phyloP scores from a whole-genome alignment of 768 basidiomycete genomes.

The Pulveroboletus sp. region DNA sequence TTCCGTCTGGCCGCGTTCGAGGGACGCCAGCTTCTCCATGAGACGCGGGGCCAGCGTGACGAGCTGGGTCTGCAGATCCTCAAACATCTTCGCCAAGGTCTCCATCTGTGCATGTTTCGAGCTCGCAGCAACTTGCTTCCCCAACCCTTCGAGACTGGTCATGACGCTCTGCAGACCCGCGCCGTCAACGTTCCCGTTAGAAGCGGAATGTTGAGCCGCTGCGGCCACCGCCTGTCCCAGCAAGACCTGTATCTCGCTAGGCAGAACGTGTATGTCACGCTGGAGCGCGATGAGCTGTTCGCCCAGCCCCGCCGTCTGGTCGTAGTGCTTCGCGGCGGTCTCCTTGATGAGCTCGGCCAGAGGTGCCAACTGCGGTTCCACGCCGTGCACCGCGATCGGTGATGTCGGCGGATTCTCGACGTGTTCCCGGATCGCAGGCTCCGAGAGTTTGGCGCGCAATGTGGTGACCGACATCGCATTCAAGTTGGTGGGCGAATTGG shows the following conservation, averaged over 20 bases:
- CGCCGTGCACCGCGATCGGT: constrained; percentile 1
- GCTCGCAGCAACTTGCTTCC: constrained; percentile 8
- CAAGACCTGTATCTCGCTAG: constrained; percentile 22
- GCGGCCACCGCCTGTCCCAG: constrained; percentile 9
- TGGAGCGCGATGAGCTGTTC: constrained; percentile 34
- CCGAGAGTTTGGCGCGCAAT: constrained; percentile 18
- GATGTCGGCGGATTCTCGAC: constrained; percentile 15
- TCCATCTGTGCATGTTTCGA: constrained; percentile 13
- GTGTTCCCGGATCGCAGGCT: constrained; percentile 19
- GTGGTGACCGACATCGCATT: background rate
- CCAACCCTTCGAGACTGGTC: constrained; percentile 18
- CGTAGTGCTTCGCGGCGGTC: constrained; percentile 34
- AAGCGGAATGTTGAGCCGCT: constrained; percentile 1
- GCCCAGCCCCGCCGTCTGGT: constrained; percentile 31
- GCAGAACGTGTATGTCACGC: constrained; percentile 28
- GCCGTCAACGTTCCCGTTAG: background rate
- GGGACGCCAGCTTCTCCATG: constrained; percentile 30
- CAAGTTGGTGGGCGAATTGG: constrained; percentile 8
- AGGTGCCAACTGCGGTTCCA: constrained; percentile 22
- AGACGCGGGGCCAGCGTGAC: constrained; percentile 36
- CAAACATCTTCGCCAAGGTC: constrained; percentile 33
- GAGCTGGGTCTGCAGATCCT: constrained; percentile 39
- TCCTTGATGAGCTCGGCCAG: constrained; percentile 34
- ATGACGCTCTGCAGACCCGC: constrained; percentile 7
- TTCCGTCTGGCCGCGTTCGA: constrained; percentile 25